A percentile compares a stretch with the other conserved stretches of the same genome.
Conservation (phyloP, 208 protist genomes). For the Crithidia brevicula region DNA sequence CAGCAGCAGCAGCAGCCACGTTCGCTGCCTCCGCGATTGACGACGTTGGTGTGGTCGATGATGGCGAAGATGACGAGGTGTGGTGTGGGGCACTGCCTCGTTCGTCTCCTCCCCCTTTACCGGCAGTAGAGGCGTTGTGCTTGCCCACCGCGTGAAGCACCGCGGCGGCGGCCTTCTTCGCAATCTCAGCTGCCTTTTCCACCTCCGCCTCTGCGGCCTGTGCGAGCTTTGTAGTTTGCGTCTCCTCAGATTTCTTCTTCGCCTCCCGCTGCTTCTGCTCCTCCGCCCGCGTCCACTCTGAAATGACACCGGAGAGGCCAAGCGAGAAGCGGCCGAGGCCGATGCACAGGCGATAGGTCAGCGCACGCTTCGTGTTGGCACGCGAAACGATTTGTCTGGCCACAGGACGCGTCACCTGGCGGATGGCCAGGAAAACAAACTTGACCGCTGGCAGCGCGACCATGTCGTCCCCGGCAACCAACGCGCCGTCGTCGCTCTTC, state of each 20-base stretch:
- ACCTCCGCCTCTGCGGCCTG: conserved; percentile 20
- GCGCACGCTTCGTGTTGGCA: conserved; percentile 51
- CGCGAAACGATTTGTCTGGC: conserved; percentile 60
- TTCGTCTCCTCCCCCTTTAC: not conserved
- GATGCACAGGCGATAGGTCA: conserved; percentile 78
- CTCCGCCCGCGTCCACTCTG: conserved; percentile 64
- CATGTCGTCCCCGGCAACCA: conserved; percentile 43
- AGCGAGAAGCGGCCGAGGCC: conserved; percentile 78
- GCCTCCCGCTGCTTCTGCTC: conserved; percentile 35
- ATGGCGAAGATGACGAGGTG: not conserved
- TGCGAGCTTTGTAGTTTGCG: conserved; percentile 24
- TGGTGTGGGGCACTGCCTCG: not conserved
- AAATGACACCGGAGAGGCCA: conserved; percentile 69
- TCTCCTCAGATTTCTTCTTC: conserved; percentile 34
- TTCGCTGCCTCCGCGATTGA: no score
- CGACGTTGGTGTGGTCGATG: not conserved
- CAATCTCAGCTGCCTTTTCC: conserved; percentile 16
- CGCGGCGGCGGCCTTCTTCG: conserved; percentile 22
- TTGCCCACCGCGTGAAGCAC: conserved; percentile 16
- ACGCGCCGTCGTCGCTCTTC: not conserved
- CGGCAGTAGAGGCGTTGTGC: not conserved
- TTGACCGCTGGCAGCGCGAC: conserved; percentile 75
- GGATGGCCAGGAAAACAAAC: conserved; percentile 77
- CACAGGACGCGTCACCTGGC: conserved; percentile 80
- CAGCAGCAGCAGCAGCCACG: no score